Evolutionary conservation across 208 protist genomes (phyloP).

Genomic region (Perkinsela sp.): DNA sequence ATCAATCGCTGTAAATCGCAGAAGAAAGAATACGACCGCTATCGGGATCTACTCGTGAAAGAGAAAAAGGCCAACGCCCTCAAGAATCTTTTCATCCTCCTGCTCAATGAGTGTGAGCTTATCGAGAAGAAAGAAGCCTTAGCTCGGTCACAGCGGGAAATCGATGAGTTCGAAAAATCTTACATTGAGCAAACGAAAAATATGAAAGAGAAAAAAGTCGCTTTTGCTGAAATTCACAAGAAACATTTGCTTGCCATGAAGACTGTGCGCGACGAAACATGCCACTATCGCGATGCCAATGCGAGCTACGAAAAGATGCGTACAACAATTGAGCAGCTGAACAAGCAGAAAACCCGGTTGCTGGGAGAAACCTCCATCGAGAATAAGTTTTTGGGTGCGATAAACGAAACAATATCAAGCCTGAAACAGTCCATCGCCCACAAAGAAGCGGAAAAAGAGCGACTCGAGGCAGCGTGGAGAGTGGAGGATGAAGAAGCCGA

Average conservation of each 20-base stretch:
- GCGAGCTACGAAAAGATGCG: constrained; percentile 4
- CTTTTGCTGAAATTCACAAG: constrained; percentile 35
- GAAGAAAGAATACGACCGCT: constrained; percentile 78
- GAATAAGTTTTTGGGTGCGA: constrained; percentile 16
- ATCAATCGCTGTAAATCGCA: constrained; percentile 75
- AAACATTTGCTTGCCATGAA: constrained; percentile 19
- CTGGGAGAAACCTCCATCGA: constrained; percentile 14
- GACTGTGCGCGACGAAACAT: constrained; percentile 13
- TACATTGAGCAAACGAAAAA: constrained; percentile 29
- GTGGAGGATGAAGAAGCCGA: constrained; percentile 18
- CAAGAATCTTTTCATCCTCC: constrained; percentile 56
- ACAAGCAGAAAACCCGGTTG: constrained; percentile 18
- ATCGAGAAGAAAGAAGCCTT: constrained; percentile 28
- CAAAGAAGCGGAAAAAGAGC: constrained; percentile 18
- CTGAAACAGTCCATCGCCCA: constrained; percentile 23
- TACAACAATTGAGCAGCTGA: constrained; percentile 11
- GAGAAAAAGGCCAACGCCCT: constrained; percentile 19
- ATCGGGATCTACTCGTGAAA: constrained; percentile 17
- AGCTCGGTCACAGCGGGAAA: constrained; percentile 12
- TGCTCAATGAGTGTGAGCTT: constrained; percentile 42
- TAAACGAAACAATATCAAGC: constrained; percentile 7
- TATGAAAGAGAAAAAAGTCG: constrained; percentile 17
- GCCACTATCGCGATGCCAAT: not conserved
- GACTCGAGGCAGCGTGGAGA: constrained; percentile 20
- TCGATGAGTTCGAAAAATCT: constrained; percentile 24